phyloP scores from a whole-genome alignment of 2,329 filamentous ascomycete genomes.

The Penicillium sp. region DNA sequence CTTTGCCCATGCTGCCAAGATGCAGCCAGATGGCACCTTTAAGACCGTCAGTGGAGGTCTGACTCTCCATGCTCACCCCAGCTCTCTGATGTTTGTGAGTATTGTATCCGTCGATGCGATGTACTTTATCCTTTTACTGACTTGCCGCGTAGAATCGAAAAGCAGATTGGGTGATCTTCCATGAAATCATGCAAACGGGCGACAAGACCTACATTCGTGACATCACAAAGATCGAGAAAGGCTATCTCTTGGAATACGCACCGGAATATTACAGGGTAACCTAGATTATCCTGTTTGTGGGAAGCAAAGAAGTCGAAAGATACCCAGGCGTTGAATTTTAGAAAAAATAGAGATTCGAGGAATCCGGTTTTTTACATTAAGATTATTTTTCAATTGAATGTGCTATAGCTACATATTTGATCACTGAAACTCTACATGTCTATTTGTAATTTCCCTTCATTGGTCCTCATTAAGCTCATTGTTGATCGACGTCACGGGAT shows the following conservation, averaged over 20 bases:
- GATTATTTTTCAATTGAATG: neutral
- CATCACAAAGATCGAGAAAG: constrained; percentile 88
- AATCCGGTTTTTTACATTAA: neutral
- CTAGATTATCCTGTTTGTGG: constrained; percentile 6
- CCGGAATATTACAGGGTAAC: constrained; percentile 74
- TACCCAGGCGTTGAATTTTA: constrained; percentile 14
- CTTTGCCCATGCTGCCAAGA: constrained; percentile 89
- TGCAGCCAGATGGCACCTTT: constrained; percentile 92
- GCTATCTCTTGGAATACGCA: constrained; percentile 88
- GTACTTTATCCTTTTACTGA: constrained; percentile 8
- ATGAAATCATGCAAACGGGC: constrained; percentile 86
- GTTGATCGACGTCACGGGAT: constrained; percentile 22
- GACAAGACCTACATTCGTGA: constrained; percentile 89
- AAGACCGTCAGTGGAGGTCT: constrained; percentile 78
- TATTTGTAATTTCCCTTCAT: neutral
- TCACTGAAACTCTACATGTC: neutral
- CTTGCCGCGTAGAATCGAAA: constrained; percentile 68
- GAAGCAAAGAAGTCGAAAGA: constrained; percentile 1
- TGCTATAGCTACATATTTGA: neutral
- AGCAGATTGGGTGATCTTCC: constrained; percentile 94
- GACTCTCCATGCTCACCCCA: constrained; percentile 83
- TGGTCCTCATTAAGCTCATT: neutral
- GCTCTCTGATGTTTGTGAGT: constrained; percentile 80
- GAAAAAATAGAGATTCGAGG: neutral
- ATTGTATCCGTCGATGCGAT: neutral